These are phyloP conservation scores for Glycine soja DNA, from an alignment of 306 rosid genomes.

Conservation along the genomic window DNA sequence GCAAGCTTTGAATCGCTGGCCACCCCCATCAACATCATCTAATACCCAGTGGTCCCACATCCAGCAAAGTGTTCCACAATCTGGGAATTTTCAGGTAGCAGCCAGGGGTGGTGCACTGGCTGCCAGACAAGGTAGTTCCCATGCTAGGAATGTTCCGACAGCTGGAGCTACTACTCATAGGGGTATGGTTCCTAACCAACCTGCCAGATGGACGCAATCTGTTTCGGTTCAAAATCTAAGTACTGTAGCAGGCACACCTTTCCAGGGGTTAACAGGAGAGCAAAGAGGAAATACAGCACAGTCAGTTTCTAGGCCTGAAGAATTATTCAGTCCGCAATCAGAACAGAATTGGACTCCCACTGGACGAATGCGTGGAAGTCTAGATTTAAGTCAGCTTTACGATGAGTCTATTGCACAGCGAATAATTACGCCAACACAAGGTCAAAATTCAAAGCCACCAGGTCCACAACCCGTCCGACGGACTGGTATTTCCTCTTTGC, in stretches of 20 bases:
- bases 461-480: conserved; percentile 39
- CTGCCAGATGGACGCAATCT: conserved; percentile 46
- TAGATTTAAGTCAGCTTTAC: conserved; percentile 55
- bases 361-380: conserved; percentile 90
- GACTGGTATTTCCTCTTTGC: conserved; percentile 1
- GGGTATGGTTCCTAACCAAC: conserved; percentile 45
- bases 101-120: conserved; percentile 32
- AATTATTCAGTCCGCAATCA: conserved; percentile 42
- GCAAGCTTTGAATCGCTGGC: conserved; percentile 57
- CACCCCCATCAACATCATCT: conserved; percentile 43
- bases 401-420: conserved; percentile 55
- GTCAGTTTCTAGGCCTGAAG: conserved; percentile 57
- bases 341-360: conserved; percentile 73
- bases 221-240: conserved; percentile 55
- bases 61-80: conserved; percentile 55
- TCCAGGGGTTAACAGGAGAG: conserved; percentile 50
- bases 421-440: conserved; percentile 65
- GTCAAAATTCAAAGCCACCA: conserved; percentile 22
- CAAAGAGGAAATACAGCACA: conserved; percentile 53
- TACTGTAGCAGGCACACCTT: conserved; percentile 45
- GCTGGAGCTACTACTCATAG: conserved; percentile 49
- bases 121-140: conserved; percentile 58
- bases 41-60: conserved; percentile 42
- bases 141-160: conserved; percentile 46
- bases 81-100: conserved; percentile 41